Conservation (phyloP, 192 early-diverging fungal species). For the Gamsiella multidivaricata region DNA sequence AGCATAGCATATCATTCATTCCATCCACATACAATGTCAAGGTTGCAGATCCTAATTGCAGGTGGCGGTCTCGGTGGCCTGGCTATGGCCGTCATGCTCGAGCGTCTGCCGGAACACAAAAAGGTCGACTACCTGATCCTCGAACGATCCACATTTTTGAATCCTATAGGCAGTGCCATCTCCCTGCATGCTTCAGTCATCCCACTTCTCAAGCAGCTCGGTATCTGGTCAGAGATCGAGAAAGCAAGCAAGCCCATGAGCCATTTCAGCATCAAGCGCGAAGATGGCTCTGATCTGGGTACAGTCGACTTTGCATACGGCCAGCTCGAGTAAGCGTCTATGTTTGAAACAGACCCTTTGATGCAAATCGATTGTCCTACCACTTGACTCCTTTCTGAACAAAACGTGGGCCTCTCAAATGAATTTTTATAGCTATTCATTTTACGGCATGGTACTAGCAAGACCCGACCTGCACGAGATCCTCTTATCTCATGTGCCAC, state of each 20-base stretch:
- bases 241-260: constrained; percentile 45
- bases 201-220: constrained; percentile 39
- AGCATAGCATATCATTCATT: neutral
- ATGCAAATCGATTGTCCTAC: too few species aligned
- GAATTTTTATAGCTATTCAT: constrained; percentile 28
- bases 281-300: constrained; percentile 45
- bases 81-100: constrained; percentile 41
- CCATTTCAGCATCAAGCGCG: constrained; percentile 49
- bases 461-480: constrained; percentile 36
- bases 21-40: constrained; percentile 12
- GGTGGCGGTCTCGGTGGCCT: constrained; percentile 39
- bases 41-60: constrained; percentile 42
- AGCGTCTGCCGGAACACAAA: constrained; percentile 40
- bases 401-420: neutral
- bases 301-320: constrained; percentile 41
- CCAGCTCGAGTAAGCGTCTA: constrained; percentile 30
- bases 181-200: constrained; percentile 43
- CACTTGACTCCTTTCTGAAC: too few species aligned
- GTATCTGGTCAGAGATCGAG: constrained; percentile 38
- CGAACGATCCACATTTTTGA: constrained; percentile 23
- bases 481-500: constrained; percentile 21
- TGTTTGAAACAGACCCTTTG: too few species aligned
- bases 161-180: constrained; percentile 42
- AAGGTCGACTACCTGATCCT: constrained; percentile 48
- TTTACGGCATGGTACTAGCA: constrained; percentile 34